These are phyloP conservation scores for Monilinia laxa DNA, from an alignment of 2,329 filamentous ascomycete genomes.

Conservation along the genomic window DNA sequence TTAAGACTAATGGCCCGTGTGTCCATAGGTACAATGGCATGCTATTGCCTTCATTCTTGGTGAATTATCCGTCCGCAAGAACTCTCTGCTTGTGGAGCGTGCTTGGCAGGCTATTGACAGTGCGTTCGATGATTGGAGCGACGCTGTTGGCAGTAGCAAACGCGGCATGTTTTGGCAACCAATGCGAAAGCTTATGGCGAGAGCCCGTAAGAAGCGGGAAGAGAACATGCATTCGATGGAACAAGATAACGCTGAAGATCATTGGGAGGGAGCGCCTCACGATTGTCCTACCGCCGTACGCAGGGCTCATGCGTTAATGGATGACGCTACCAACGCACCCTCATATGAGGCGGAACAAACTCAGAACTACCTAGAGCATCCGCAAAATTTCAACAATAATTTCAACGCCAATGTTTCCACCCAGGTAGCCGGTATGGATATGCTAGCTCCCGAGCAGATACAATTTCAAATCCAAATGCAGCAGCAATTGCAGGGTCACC, in stretches of 20 bases:
- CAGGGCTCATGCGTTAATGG: neutral
- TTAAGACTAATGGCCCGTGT: neutral
- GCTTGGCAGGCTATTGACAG: constrained; percentile 45
- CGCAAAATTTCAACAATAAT: constrained; percentile 1
- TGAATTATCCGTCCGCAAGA: constrained; percentile 42
- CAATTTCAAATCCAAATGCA: constrained; percentile 33
- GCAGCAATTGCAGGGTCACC: constrained; percentile 23
- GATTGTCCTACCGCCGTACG: constrained; percentile 10
- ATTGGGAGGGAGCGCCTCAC: constrained; percentile 22
- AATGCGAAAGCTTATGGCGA: constrained; percentile 58
- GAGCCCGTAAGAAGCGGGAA: constrained; percentile 54
- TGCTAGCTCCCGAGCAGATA: constrained; percentile 31
- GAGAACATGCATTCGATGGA: constrained; percentile 46
- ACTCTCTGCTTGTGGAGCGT: constrained; percentile 43
- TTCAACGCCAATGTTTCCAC: constrained; percentile 26
- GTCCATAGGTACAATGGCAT: constrained; percentile 44
- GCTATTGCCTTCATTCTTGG: constrained; percentile 47
- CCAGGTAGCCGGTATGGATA: constrained; percentile 34
- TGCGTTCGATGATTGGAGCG: constrained; percentile 36
- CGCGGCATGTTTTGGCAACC: constrained; percentile 63
- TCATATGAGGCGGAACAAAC: neutral
- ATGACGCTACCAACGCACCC: neutral
- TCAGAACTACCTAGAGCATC: neutral
- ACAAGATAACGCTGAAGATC: constrained; percentile 15
- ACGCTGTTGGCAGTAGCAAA: constrained; percentile 40